A percentile compares a stretch with the other conserved stretches of the same genome.
Evolutionary conservation across 2,329 filamentous ascomycete genomes (phyloP).

Genomic region (Aspergillus persii): DNA sequence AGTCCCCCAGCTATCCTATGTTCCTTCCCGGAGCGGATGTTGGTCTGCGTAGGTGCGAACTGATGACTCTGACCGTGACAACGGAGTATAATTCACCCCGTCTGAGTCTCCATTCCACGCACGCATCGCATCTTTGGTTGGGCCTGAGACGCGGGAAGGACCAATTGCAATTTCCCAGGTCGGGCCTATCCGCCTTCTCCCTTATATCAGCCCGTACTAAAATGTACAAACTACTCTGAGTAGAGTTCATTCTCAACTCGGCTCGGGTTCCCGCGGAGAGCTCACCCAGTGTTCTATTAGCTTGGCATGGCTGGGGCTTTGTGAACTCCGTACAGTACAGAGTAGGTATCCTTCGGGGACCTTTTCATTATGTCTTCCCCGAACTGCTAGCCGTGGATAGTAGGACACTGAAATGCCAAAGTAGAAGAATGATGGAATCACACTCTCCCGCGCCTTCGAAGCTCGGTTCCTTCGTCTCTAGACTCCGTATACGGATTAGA

Average conservation of each 20-base stretch:
- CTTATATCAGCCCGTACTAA: neutral
- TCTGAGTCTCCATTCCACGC: neutral
- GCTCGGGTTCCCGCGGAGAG: conserved; percentile 1
- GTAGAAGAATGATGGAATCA: too few relatives aligned
- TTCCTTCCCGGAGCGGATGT: neutral
- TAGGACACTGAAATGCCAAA: too few relatives aligned
- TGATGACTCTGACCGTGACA: neutral
- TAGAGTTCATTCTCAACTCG: neutral
- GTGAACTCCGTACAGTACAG: too few relatives aligned
- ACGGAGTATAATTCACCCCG: neutral
- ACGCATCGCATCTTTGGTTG: neutral
- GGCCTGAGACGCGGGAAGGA: neutral
- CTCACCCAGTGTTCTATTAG: conserved; percentile 7
- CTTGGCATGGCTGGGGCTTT: conserved; percentile 4
- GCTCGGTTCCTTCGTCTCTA: too few relatives aligned
- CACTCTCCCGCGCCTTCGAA: neutral
- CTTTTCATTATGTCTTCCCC: neutral
- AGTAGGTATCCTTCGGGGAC: conserved; percentile 2
- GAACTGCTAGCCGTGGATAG: neutral
- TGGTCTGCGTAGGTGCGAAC: neutral
- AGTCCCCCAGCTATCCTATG: neutral
- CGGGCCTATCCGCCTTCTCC: neutral
- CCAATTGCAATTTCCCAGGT: neutral
- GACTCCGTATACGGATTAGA: too few relatives aligned
- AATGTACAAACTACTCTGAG: neutral